Base-by-base conservation (phyloP, 768 basidiomycete species). In the Pisolithus tinctorius region DNA sequence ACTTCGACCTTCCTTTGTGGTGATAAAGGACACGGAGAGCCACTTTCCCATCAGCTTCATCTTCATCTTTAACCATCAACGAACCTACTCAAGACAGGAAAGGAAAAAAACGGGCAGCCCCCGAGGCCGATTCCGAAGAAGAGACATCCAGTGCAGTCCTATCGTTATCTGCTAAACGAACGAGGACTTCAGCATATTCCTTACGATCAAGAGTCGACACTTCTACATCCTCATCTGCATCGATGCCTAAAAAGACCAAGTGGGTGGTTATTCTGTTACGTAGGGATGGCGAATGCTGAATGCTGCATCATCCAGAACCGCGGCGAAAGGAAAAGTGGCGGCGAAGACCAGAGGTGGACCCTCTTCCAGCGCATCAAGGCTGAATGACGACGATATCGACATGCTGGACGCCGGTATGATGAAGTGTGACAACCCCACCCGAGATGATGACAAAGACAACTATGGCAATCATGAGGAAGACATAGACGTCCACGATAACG, bases 51-150 rank as follows among this genome's bases (percentile, higher is more conserved):
- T 66, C 61, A 57, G 16, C 59, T 47, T 71, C 55, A 60, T 73
- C 61, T 45, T 73, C 57, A 64, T 77, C 59, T 67, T 79, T 70
- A 71, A 79, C 70, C 51, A 91, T 90, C 69, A 84, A 83, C 82
- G 90, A 92, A 76, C 80, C 84, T 45, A 58, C 72, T 3, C 77
- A 77, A 63, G 88, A 91, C 71, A 69, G 70, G 58, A 94, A 94
- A 71, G 93, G 92, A 52, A 96, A 96, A 82, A 95, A 94, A 73
- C 86, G 90, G 61, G 92, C 90, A 37, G 80, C 76, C 30, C 84
- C 86, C 45, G 87, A 91, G 70, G 69, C 73, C 31, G 70, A 69
- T 58, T 81, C 81, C 41, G 86, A 86, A 69, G 82, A 86, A 65
- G 86, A 89, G 66, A 71, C 74, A 25, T 63, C 63, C 45, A 68